Percentiles rank a stretch among this genome's conserved stretches.
phyloP scores from a whole-genome alignment of 1,284 basidiomycete species.

The Apiotrichum akiyoshidainum region DNA sequence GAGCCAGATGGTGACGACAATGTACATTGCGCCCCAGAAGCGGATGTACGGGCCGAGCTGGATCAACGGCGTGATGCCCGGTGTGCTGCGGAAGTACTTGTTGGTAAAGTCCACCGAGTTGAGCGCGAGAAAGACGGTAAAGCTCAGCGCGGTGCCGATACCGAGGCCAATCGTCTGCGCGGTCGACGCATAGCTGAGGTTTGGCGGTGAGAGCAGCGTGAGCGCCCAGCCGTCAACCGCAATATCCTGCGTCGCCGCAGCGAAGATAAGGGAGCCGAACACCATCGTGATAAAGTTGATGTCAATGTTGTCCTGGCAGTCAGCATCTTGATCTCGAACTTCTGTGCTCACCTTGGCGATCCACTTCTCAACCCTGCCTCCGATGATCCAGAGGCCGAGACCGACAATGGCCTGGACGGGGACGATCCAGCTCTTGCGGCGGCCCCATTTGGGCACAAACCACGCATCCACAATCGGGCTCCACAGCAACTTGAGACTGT shows the following conservation, averaged over 20 bases:
- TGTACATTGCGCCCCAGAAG: conserved; percentile 80
- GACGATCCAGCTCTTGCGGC: conserved; percentile 97
- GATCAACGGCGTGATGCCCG: conserved; percentile 72
- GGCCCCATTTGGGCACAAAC: conserved; percentile 69
- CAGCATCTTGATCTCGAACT: not conserved
- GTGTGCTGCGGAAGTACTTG: conserved; percentile 64
- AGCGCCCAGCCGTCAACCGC: conserved; percentile 99
- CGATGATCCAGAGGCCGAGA: conserved; percentile 80
- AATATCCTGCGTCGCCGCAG: conserved; percentile 98
- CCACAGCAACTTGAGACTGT: conserved; percentile 96
- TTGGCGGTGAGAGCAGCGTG: conserved; percentile 90
- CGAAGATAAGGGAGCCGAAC: conserved; percentile 86
- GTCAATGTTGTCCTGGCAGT: conserved; percentile 69
- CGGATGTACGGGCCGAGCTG: conserved; percentile 77
- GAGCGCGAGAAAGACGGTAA: conserved; percentile 95
- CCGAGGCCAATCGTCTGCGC: conserved; percentile 98
- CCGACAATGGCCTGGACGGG: conserved; percentile 94
- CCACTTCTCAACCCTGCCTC: conserved; percentile 71
- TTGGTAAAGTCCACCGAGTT: conserved; percentile 86
- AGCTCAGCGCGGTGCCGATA: conserved; percentile 92
- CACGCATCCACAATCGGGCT: conserved; percentile 94
- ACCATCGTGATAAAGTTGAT: conserved; percentile 75
- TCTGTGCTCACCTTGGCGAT: conserved; percentile 68
- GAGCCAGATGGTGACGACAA: conserved; percentile 81
- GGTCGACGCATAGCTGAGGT: conserved; percentile 93